These are phyloP conservation scores for Bipolaris sorokiniana DNA, from an alignment of 2,329 filamentous ascomycete genomes.

Conservation along the genomic window DNA sequence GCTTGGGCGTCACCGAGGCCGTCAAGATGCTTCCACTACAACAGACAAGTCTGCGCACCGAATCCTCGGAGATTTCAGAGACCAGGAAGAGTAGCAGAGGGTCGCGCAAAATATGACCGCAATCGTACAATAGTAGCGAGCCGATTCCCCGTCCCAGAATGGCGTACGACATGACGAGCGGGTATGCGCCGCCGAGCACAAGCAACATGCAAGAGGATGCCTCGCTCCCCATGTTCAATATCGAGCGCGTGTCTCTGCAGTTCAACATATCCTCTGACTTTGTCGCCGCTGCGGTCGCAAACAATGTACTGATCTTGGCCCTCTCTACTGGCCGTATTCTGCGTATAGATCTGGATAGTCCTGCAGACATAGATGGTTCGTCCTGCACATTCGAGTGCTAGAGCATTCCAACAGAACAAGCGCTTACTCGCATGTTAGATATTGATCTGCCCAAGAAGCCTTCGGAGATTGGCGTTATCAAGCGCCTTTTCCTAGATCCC, in stretches of 20 bases:
- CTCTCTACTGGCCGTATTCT: slow-evolving; percentile 91
- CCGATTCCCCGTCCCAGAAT: slow-evolving; percentile 52
- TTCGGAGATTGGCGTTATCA: slow-evolving; percentile 88
- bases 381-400: slow-evolving; percentile 11
- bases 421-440: slow-evolving; percentile 61
- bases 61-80: neutral
- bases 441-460: slow-evolving; percentile 96
- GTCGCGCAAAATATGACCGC: slow-evolving; percentile 20
- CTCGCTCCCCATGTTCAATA: slow-evolving; percentile 86
- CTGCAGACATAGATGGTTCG: slow-evolving; percentile 83
- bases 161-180: slow-evolving; percentile 73
- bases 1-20: slow-evolving; percentile 9
- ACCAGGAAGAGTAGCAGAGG: slow-evolving; percentile 18
- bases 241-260: slow-evolving; percentile 89
- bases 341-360: slow-evolving; percentile 90
- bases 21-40: slow-evolving; percentile 10
- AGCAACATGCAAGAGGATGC: slow-evolving; percentile 65
- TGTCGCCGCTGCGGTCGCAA: slow-evolving; percentile 93
- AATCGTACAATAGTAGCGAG: slow-evolving; percentile 18
- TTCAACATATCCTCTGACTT: slow-evolving; percentile 96
- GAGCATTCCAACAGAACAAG: neutral
- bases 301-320: slow-evolving; percentile 93
- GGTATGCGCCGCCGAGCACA: slow-evolving; percentile 73
- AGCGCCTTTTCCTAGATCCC: slow-evolving; percentile 95
- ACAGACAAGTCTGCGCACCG: slow-evolving; percentile 4